Conservation (phyloP, 2,329 filamentous ascomycete genomes). For the Bisporella sp. region DNA sequence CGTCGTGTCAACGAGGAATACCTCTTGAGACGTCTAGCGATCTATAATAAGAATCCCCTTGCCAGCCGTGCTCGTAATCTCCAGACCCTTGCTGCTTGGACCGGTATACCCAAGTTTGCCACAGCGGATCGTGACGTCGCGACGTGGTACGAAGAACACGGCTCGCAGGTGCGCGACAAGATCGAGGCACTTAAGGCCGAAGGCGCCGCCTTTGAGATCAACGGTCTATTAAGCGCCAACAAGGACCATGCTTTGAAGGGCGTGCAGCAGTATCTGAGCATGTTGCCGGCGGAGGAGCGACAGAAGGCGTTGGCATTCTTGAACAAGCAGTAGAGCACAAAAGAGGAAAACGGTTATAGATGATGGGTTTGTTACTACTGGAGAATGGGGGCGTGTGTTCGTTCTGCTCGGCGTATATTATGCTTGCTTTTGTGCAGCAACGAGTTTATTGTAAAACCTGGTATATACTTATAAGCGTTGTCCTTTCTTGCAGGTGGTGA, state of each 20-base stretch:
- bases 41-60: conserved; percentile 35
- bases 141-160: conserved; percentile 93
- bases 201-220: conserved; percentile 60
- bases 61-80: conserved; percentile 60
- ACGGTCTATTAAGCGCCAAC: conserved; percentile 58
- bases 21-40: conserved; percentile 81
- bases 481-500: too few species aligned
- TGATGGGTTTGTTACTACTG: not conserved
- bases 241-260: conserved; percentile 72
- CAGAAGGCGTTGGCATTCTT: conserved; percentile 42
- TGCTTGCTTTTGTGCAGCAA: not conserved
- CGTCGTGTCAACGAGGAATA: conserved; percentile 96
- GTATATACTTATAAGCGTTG: not conserved
- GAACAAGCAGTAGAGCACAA: conserved; percentile 1
- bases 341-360: not conserved
- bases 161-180: conserved; percentile 74
- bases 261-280: conserved; percentile 75
- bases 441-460: not conserved
- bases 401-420: not conserved
- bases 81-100: conserved; percentile 76
- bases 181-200: conserved; percentile 79
- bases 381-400: not conserved
- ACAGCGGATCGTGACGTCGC: conserved; percentile 77
- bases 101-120: conserved; percentile 67
- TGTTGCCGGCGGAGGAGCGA: conserved; percentile 82